Conservation (phyloP, 139 green algal genomes). For the Closterium sp. region DNA sequence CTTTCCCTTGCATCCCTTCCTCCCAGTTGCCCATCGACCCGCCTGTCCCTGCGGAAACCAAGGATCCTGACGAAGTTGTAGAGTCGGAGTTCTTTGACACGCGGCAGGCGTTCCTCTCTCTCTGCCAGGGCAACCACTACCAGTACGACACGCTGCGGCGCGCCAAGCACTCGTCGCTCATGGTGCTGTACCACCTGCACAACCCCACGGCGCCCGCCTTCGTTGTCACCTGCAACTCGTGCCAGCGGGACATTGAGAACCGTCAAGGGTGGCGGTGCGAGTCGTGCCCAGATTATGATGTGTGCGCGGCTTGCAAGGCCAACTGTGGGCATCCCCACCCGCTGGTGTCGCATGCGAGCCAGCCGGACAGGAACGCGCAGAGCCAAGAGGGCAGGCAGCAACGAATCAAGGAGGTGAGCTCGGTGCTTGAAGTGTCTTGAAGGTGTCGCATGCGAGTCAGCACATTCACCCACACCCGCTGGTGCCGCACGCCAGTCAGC, state of each 20-base stretch:
- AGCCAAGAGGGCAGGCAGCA: constrained; percentile 64
- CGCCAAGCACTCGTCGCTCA: constrained; percentile 97
- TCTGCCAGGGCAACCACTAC: constrained; percentile 99
- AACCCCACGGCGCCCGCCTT: constrained; percentile 87
- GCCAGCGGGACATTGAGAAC: constrained; percentile 80
- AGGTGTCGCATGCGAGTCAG: too few species aligned
- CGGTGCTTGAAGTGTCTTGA: too few species aligned
- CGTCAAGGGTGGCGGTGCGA: constrained; percentile 86
- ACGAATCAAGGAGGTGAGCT: constrained; percentile 57
- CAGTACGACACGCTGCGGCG: constrained; percentile 97
- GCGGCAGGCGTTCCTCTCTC: constrained; percentile 84
- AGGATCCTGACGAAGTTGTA: constrained; percentile 57
- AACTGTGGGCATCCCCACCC: constrained; percentile 68
- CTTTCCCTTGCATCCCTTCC: background rate
- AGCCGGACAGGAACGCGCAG: constrained; percentile 51
- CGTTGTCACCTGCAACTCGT: constrained; percentile 87
- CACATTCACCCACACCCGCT: too few species aligned
- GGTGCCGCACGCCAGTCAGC: too few species aligned
- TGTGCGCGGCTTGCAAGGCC: constrained; percentile 78
- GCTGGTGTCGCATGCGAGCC: constrained; percentile 55
- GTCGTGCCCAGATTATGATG: constrained; percentile 90
- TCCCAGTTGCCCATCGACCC: background rate
- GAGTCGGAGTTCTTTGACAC: constrained; percentile 95
- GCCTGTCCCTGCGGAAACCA: constrained; percentile 18
- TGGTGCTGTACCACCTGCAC: constrained; percentile 99